Evolutionary conservation across 192 early-diverging fungal species (phyloP), one percentile per base, ranked within the genome.

Genomic region (Backusella mclennaniae): DNA sequence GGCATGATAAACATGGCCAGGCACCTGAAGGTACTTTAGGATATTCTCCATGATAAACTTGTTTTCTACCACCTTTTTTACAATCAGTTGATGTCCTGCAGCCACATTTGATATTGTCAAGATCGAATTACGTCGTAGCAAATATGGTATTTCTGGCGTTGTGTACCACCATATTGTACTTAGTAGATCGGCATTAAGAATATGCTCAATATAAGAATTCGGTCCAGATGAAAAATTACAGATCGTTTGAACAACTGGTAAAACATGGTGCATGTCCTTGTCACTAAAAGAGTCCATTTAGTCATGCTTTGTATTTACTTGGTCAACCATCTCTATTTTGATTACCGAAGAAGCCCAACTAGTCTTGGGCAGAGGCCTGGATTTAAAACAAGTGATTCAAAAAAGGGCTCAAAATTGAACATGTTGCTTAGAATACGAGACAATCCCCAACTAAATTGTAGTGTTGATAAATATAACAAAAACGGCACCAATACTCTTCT

Each of bases 391-490:
- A 77, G 66, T 19, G 53, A 29, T 35, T 72, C 31, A 33, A 73
- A 77, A 33, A 81, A 81, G 0, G 39, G 53, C 4, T 72, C 67
- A 11, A 41, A 56, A 7, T 73, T 69, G 23, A 77, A 71, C 79
- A 77, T 77, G 39, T 73, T 81, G 26, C 75, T 73, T n/a, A 81
- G 35, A 35, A 81, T 73, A 35, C 79, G 69, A 42, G 79, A 81
- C n/a, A 81, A 31, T 21, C 79, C 79, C 79, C 79, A 81, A 63
- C 79, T 80, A 70, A 2, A 31, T 21, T 12, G 35, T 19, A 15
- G 19, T 14, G 19, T 46, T 7, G 66, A 46, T n/a, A 21, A 38
- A 29, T 29, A 33, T 23, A 23, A 23, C 19, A 46, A 33, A 33
- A 33, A 33, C 31, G 31, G 2, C 1, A 2, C 31, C 1, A 33